Percentiles rank a stretch among this genome's conserved stretches.
Conservation (phyloP, 495 filamentous ascomycete species). For the Annulohypoxylon stygium region DNA sequence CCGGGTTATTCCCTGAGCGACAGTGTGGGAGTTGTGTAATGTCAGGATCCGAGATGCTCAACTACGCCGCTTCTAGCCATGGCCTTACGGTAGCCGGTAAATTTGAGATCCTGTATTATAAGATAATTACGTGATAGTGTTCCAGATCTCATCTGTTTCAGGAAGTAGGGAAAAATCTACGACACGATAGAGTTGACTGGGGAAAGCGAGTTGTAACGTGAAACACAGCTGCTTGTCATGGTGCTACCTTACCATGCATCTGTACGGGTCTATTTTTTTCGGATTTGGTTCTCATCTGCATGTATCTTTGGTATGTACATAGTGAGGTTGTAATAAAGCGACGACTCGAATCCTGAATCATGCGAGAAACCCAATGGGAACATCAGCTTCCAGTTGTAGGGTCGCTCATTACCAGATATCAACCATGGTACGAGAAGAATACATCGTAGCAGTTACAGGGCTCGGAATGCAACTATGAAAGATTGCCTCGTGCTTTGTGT, state of each 20-base stretch:
- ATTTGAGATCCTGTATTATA: slow-evolving; percentile 13
- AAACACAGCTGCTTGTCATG: not conserved
- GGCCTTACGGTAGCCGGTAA: not conserved
- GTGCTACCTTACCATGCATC: slow-evolving; percentile 4
- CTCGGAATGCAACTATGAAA: slow-evolving; percentile 14
- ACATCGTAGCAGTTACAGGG: not conserved
- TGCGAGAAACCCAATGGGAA: slow-evolving; percentile 14
- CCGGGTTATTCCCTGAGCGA: slow-evolving; percentile 8
- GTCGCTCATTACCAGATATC: not conserved
- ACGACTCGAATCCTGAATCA: slow-evolving; percentile 39
- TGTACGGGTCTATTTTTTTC: not conserved
- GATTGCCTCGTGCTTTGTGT: slow-evolving; percentile 38
- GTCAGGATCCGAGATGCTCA: not conserved
- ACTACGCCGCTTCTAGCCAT: not conserved
- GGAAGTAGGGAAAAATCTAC: not conserved
- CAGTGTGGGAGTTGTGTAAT: not conserved
- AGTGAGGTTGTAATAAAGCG: slow-evolving; percentile 4
- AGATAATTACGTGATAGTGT: not conserved
- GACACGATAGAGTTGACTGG: slow-evolving; percentile 8
- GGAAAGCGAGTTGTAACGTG: not conserved
- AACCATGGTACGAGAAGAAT: slow-evolving; percentile 26
- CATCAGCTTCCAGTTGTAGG: slow-evolving; percentile 19
- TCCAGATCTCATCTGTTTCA: slow-evolving; percentile 16
- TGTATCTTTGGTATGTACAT: slow-evolving; percentile 5
- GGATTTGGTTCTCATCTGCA: slow-evolving; percentile 2